Base-by-base conservation (phyloP, 495 filamentous ascomycete species). In the Annulohypoxylon maeteangense region DNA sequence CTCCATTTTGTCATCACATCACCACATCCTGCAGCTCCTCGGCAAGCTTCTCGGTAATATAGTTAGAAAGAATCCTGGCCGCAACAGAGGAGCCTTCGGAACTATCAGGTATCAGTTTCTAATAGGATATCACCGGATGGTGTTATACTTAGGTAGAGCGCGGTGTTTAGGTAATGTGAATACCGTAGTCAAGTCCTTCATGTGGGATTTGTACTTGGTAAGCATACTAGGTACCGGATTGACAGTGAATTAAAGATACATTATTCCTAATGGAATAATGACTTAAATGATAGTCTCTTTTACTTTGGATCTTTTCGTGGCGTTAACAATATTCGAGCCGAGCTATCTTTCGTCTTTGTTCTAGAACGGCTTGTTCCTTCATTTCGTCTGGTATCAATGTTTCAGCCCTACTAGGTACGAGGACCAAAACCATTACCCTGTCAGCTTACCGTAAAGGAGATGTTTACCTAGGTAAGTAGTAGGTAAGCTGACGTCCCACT, bases 381-480 rank as follows among this genome's bases (percentile, higher is more conserved):
- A 48, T 25, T 12, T 12, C 6, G 40, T 23, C 12, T 12, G 45
- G 14, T 10, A 23, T 48, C 45, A 48, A 22, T 25, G 45, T 48
- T 48, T 48, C 45, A 48, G 45, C 45, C 45, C 45, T 48, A 48
- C 20, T 48, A 25, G 45, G 45, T 48, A 48, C 2, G 44, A 47
- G 16, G 16, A 16, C 16, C 22, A 25, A 20, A 20, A 25, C 20
- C 22, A 48, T 20, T 27, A 27, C 45, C 22, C 22, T 48, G 45
- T 12, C 22, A 23, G 20, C 45, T 23, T 23, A 48, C 45, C 20
- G 20, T 23, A 48, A 23, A 48, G 22, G 45, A 12, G 25, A 23
- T 25, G 2, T 4, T 5, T 27, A 12, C 42, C 7, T 47, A n/a
- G 11, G 10, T 51, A 10, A 11, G 22, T 27, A 23, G 23, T 29